Base-by-base conservation (phyloP, 2,329 filamentous ascomycete species). In the Xylariaceae sp. region DNA sequence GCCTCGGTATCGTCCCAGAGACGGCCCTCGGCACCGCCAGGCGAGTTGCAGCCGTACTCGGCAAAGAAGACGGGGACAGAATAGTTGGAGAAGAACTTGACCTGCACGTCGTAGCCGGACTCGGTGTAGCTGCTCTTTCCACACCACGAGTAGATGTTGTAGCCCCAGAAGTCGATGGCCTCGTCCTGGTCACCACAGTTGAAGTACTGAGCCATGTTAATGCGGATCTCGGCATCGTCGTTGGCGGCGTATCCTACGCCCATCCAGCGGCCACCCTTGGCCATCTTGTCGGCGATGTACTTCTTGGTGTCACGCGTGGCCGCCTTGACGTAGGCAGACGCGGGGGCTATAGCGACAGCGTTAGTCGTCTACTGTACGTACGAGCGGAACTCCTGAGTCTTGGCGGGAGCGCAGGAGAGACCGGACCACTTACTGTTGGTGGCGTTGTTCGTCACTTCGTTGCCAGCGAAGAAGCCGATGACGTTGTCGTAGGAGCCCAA, bases 91-190 rank as follows among this genome's bases (percentile, higher is more conserved):
- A 87, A 88, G 60, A 88, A 82, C 54, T 80, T 62, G 48, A 82
- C 85, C 56, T 84, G 76, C 13, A 74, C 73, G 50, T 83, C 72
- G 63, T 81, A 89, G 38, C 83, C 82, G 14, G 85, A 88, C 47
- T 71, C 51, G 12, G 66, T 64, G 67, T 74, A 88, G 47, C 71
- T 77, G 47, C 83, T 86, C 48, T 57, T 51, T 55, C 84, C 85
- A 57, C 85, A 89, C 85, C 85, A 89, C 29, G 85, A 88, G 70
- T 89, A 89, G 67, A 88, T 87, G 70, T 89, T 89, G 76, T 88
- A 88, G 35, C 85, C 85, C 78, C 83, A 89, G 69, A 88, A 88
- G 61, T 89, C 85, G 50, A 88, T 86, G 33, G 78, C 65, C 70
- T 47, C 68, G 0, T 66, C 65, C 9, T 66, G 51, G 40, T 71